Evolutionary conservation across 2,329 filamentous ascomycete species (phyloP).

Genomic region (Beauveria sp.): DNA sequence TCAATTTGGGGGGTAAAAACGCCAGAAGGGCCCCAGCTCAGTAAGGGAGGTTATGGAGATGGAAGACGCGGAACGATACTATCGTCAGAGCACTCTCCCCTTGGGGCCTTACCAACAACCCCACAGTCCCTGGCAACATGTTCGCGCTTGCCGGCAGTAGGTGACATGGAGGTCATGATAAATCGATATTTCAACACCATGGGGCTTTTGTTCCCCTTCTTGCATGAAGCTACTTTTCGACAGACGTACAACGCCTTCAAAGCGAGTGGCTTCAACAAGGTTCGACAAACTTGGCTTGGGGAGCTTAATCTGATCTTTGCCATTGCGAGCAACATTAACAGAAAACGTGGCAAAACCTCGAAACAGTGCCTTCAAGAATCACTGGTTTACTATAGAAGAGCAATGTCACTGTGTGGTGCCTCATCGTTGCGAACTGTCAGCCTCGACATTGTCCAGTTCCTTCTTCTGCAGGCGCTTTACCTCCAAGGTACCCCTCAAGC

Average conservation of each 20-base stretch:
- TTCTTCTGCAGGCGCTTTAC: slow-evolving; percentile 42
- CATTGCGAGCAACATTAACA: slow-evolving; percentile 32
- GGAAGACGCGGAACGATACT: background rate
- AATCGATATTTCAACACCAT: slow-evolving; percentile 21
- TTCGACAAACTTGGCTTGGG: slow-evolving; percentile 41
- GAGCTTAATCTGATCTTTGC: slow-evolving; percentile 43
- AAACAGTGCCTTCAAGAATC: slow-evolving; percentile 31
- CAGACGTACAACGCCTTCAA: slow-evolving; percentile 16
- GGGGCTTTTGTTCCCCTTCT: slow-evolving; percentile 23
- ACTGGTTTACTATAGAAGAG: slow-evolving; percentile 37
- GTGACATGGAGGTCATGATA: slow-evolving; percentile 16
- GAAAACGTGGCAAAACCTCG: slow-evolving; percentile 21
- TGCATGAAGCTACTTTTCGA: slow-evolving; percentile 20
- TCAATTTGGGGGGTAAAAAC: slow-evolving; percentile 2
- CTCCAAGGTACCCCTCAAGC: slow-evolving; percentile 46
- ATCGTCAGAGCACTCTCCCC: background rate
- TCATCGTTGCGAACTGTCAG: slow-evolving; percentile 33
- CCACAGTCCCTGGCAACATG: background rate
- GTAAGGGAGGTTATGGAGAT: background rate
- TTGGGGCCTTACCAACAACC: slow-evolving; percentile 2
- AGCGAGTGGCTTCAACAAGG: slow-evolving; percentile 20
- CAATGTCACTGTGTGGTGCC: slow-evolving; percentile 33
- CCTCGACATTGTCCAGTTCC: slow-evolving; percentile 40
- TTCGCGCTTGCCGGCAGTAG: slow-evolving; percentile 14
- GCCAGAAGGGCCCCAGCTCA: background rate